Base-by-base conservation (phyloP, 1,284 basidiomycete species). In the Melanopsichium pennsylvanicum region DNA sequence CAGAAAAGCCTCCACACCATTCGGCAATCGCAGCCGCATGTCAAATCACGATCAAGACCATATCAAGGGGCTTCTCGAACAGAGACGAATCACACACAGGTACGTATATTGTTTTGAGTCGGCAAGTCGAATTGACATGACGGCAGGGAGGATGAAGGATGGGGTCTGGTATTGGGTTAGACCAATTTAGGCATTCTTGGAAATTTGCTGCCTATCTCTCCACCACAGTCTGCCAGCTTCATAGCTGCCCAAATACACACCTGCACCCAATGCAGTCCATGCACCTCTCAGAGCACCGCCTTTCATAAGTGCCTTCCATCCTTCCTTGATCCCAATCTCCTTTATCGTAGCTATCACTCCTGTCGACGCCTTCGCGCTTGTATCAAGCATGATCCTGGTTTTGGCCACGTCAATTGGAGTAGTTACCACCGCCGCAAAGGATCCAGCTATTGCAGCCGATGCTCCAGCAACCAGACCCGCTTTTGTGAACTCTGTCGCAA, bases 171-270 rank as follows among this genome's bases (percentile, higher is more conserved):
- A 19, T 9, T 37, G 7, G 27, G 1, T 29, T 33, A 13, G 3
- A 12, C 8, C 22, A 26, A n/a, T n/a, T 48, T 33, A 61, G 9
- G 51, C 32, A 18, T 40, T 22, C 23, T 64, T 58, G 22, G 15
- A 15, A 13, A 44, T 44, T 21, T 61, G 58, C 38, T 62, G 64
- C 21, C 59, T 31, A 13, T 74, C 60, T 36, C 66, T 50, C 75
- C 75, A 78, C 75, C 75, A 78, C 26, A 74, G 42, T n/a, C 75
- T 46, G 1, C 75, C 75, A 5, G 64, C 44, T 40, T 78, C 75
- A 43, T 76, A 78, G 27, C 62, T 63, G 19, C 75, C 74, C 6
- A 78, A 43, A 48, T 78, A 78, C 5, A 78, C 57, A n/a, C 74
- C 75, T 1, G 75, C 75, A 6, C 75, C 75, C 18, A 78, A 44